A percentile compares a stretch with the other conserved stretches of the same genome.
These are phyloP conservation scores for Neurospora terricola DNA, from an alignment of 495 filamentous ascomycete species.

Conservation along the genomic window DNA sequence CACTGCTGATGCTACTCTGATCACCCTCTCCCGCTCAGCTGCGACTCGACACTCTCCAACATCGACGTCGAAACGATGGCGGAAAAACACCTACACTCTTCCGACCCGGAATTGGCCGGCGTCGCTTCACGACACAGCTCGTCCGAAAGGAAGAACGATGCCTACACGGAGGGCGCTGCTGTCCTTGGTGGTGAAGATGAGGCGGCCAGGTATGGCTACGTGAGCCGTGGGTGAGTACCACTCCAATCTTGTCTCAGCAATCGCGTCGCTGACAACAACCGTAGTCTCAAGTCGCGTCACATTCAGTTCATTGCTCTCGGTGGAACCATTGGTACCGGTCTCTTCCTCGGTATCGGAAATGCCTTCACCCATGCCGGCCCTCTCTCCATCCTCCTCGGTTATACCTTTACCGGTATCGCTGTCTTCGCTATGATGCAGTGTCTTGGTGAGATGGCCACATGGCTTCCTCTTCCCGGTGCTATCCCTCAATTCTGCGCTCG, in stretches of 20 bases:
- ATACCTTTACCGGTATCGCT: conserved; percentile 18
- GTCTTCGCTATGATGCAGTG: conserved; percentile 23
- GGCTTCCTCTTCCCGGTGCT: conserved; percentile 44
- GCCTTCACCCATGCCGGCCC: conserved; percentile 49
- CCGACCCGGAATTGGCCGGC: neutral
- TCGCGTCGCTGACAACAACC: neutral
- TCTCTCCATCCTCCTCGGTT: conserved; percentile 46
- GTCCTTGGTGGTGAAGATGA: conserved; percentile 1
- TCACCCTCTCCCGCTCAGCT: neutral
- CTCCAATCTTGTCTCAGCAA: neutral
- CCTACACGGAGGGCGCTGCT: neutral
- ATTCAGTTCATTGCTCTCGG: conserved; percentile 55
- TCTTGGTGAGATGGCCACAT: conserved; percentile 50
- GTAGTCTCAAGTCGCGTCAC: conserved; percentile 32
- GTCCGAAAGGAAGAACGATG: conserved; percentile 1
- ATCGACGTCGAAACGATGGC: neutral
- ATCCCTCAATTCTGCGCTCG: conserved; percentile 54
- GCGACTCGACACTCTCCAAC: neutral
- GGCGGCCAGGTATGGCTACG: conserved; percentile 4
- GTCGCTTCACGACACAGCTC: neutral
- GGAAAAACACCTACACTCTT: neutral
- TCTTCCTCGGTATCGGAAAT: conserved; percentile 52
- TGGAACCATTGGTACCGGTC: conserved; percentile 53
- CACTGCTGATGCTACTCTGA: neutral
- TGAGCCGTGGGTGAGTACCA: conserved; percentile 4